Percentiles rank a stretch among this genome's conserved stretches.
Evolutionary conservation across 2,329 filamentous ascomycete species (phyloP).

Genomic region (Podosphaera leucotricha): DNA sequence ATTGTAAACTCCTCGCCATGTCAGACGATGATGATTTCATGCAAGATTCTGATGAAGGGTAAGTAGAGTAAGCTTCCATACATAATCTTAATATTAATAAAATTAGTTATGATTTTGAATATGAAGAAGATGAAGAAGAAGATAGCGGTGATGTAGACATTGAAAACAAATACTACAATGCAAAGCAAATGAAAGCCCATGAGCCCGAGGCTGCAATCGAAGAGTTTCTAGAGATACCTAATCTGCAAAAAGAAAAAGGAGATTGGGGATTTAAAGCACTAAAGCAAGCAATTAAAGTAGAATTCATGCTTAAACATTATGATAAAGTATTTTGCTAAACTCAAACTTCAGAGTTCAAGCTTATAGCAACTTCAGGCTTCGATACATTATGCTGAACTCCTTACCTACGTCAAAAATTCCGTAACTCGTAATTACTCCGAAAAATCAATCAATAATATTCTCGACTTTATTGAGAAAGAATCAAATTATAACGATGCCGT

Average conservation of each 20-base stretch:
- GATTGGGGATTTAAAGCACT: constrained; percentile 98
- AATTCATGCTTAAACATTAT: constrained; percentile 80
- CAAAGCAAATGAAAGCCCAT: constrained; percentile 79
- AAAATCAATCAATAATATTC: constrained; percentile 98
- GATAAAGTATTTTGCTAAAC: constrained; percentile 33
- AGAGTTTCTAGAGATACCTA: constrained; percentile 76
- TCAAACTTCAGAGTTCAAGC: background rate
- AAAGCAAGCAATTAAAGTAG: constrained; percentile 94
- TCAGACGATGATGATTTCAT: constrained; percentile 47
- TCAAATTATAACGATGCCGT: constrained; percentile 47
- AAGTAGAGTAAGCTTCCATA: constrained; percentile 15
- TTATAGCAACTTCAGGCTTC: constrained; percentile 35
- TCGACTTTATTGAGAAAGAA: constrained; percentile 93
- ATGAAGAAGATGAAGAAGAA: constrained; percentile 74
- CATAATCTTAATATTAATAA: constrained; percentile 6
- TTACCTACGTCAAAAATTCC: constrained; percentile 91
- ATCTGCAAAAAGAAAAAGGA: constrained; percentile 70
- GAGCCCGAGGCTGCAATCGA: constrained; percentile 74
- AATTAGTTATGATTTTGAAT: constrained; percentile 76
- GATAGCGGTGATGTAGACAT: constrained; percentile 78
- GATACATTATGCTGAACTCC: constrained; percentile 78
- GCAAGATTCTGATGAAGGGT: constrained; percentile 82
- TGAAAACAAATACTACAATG: constrained; percentile 99
- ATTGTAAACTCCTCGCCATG: background rate
- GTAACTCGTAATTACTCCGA: constrained; percentile 97